Base-by-base conservation (phyloP, 192 early-diverging fungal species). In the Rhizophagus clarus region DNA sequence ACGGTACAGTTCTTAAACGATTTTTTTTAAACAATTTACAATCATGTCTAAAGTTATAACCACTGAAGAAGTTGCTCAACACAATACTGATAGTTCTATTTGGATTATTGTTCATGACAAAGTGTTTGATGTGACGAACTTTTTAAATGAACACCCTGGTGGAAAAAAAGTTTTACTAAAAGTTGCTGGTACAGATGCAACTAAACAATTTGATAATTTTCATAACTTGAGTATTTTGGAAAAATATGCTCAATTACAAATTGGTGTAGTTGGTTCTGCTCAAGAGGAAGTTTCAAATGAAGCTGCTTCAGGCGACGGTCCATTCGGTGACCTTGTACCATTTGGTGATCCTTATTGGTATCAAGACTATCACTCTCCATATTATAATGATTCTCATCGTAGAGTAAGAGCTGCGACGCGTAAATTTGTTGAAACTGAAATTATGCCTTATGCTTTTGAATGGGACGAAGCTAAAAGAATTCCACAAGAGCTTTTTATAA, bases 191-290 rank as follows among this genome's bases (percentile, higher is more conserved):
- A 87, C 85, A 20, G 95, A 96, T 85, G 95, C 95, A 31, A 85
- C 92, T 31, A 94, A 94, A 85, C 93, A 95, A 85, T 96, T 95
- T 80, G 92, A 94, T 83, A 88, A 93, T 80, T 96, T 96, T 88
- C 95, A 96, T 84, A 92, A 91, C 79, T 79, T 49, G 81, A 82
- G 84, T 63, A 83, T 94, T 51, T 83, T 95, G 28, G 88, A 88
- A 32, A 91, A 94, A 80, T 91, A 86, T 51, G 89, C 91, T 49
- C 84, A 89, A 74, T 83, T 93, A 47, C 82, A 86, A 72, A 90
- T 91, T 76, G 93, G 94, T 75, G 84, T 79, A 66, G 70, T 94
- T 51, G 93, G 94, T 24, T 86, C 84, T 73, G 78, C 74, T 68
- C 82, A 79, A 22, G 80, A 66, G 20, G 68, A 79, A 22, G 42